Percentiles rank a stretch among this genome's conserved stretches.
Evolutionary conservation across 108 stramenopile genomes (phyloP).

Genomic region (Cyclostephanos tholiformis): DNA sequence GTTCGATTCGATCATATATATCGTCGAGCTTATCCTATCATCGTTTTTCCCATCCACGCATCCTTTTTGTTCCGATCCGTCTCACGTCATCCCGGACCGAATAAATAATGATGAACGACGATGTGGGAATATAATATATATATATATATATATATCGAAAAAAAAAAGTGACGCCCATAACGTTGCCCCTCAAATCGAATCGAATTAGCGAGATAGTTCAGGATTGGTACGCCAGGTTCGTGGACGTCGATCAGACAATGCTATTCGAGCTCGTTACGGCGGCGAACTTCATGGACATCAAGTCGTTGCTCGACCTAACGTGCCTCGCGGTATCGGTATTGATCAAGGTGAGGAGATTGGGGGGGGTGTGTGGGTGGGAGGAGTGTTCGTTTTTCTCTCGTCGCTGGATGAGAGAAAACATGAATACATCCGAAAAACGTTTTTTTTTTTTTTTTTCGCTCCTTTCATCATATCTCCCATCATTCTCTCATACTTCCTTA

Average conservation of each 20-base stretch:
- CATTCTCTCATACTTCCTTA: too few relatives aligned
- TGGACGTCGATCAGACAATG: constrained; percentile 70
- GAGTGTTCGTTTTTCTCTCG: too few relatives aligned
- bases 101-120: neutral
- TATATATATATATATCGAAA: neutral
- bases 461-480: too few relatives aligned
- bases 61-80: neutral
- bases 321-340: constrained; percentile 53
- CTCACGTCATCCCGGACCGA: neutral
- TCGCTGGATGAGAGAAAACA: too few relatives aligned
- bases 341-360: constrained; percentile 46
- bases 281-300: constrained; percentile 87
- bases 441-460: constrained; percentile 58
- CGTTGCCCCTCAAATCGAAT: constrained; percentile 93
- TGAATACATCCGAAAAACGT: too few relatives aligned
- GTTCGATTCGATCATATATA: too few relatives aligned
- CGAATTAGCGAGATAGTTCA: constrained; percentile 96
- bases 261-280: constrained; percentile 79
- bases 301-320: constrained; percentile 77
- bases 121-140: neutral
- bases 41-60: too few relatives aligned
- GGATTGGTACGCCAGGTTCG: constrained; percentile 97
- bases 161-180: constrained; percentile 89
- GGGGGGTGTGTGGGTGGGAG: too few relatives aligned
- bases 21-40: too few relatives aligned